phyloP scores from a whole-genome alignment of 139 green algal genomes.

The Chlorella sp. region DNA sequence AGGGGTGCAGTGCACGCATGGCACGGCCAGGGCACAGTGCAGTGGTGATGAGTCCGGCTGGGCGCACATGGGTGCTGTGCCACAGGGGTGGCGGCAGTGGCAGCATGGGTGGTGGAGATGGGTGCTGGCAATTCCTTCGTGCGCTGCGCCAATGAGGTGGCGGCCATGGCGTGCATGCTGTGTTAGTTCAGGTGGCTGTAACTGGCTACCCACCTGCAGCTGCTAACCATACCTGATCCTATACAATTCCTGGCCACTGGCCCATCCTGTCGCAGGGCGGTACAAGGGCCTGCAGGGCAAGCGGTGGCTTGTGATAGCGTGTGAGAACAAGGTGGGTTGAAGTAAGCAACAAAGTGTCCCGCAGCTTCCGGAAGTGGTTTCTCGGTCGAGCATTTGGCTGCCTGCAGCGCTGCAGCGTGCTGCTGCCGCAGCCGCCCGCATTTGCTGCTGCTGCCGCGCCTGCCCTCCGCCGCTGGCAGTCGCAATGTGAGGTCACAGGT shows the following conservation, averaged over 20 bases:
- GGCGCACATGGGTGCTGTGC: no score
- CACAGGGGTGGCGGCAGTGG: no score
- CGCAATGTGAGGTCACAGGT: no score
- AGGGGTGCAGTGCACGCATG: background rate
- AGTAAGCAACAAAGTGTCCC: background rate
- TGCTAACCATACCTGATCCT: background rate
- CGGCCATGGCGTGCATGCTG: no score
- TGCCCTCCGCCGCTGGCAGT: background rate
- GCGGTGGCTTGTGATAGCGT: constrained; percentile 66
- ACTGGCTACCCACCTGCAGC: background rate
- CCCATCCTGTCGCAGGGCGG: constrained; percentile 31
- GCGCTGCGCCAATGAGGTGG: background rate
- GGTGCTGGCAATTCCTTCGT: background rate
- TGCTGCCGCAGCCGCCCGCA: no score
- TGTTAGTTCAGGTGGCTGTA: no score
- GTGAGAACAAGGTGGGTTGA: constrained; percentile 65
- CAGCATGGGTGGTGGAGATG: background rate
- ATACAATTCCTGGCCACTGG: background rate
- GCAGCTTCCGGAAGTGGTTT: no score
- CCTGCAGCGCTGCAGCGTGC: no score
- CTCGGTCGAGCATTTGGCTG: no score
- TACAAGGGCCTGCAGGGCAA: constrained; percentile 48
- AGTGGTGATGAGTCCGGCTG: no score
- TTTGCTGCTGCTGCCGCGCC: background rate
- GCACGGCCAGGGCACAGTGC: no score